These are phyloP conservation scores for Thinopyrum elongatum DNA, from an alignment of 176 grass and related monocot genomes.

Conservation along the genomic window DNA sequence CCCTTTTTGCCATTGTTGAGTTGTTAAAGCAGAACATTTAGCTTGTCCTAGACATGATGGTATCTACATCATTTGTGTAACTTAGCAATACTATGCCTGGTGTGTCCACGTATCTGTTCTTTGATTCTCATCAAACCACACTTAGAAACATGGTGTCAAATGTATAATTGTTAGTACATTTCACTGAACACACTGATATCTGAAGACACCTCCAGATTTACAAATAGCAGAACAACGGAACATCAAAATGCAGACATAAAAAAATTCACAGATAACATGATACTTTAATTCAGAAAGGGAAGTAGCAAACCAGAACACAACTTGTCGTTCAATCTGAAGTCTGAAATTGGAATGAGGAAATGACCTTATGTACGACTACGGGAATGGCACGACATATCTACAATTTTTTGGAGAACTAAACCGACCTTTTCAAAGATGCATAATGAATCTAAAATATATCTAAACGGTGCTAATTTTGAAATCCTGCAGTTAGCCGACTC, in stretches of 20 bases:
- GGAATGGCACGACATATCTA: conserved; percentile 13
- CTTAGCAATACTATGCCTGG: too few relatives aligned
- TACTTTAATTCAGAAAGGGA: not conserved
- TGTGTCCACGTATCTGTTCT: too few relatives aligned
- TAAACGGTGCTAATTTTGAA: conserved; percentile 1
- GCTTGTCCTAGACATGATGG: too few relatives aligned
- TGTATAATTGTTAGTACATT: too few relatives aligned
- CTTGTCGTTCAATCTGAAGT: conserved; percentile 25
- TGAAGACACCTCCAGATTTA: too few relatives aligned
- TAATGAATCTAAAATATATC: conserved; percentile 18
- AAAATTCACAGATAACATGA: not conserved
- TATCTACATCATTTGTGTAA: too few relatives aligned
- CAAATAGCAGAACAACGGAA: too few relatives aligned
- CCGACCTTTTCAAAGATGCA: not conserved
- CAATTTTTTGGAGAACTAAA: conserved; percentile 31
- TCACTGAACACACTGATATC: too few relatives aligned
- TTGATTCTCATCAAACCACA: too few relatives aligned
- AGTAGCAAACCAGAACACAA: not conserved
- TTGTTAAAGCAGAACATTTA: too few relatives aligned
- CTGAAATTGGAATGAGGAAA: not conserved
- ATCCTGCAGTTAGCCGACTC: not conserved
- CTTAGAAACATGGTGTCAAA: too few relatives aligned
- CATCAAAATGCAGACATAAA: not conserved
- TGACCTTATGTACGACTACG: conserved; percentile 14
- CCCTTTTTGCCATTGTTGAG: too few relatives aligned